phyloP scores from a whole-genome alignment of 108 stramenopile species.

The Cyclostephanos tholiformis region DNA sequence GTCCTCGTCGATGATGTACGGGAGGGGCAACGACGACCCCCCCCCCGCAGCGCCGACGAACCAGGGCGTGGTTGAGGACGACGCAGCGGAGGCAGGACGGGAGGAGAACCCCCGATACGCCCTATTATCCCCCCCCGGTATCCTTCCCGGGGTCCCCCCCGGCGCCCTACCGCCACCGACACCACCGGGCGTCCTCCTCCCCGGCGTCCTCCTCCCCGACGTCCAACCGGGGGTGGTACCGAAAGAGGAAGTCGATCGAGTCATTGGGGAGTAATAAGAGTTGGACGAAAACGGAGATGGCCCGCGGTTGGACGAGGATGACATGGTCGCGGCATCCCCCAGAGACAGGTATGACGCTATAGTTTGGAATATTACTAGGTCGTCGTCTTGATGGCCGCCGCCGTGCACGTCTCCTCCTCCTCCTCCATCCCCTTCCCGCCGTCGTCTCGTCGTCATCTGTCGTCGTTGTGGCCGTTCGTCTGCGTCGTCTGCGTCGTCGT shows the following conservation, averaged over 20 bases:
- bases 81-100: no score
- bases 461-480: no score
- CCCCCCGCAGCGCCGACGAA: no score
- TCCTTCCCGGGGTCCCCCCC: neutral
- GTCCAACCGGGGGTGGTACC: neutral
- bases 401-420: no score
- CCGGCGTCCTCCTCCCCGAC: neutral
- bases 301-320: conserved; percentile 35
- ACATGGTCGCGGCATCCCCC: conserved; percentile 56
- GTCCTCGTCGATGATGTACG: neutral
- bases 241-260: neutral
- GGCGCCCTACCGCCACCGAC: no score
- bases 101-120: neutral
- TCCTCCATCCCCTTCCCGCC: no score
- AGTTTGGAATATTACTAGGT: conserved; percentile 18
- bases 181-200: no score
- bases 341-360: conserved; percentile 73
- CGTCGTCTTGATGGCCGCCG: no score
- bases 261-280: neutral
- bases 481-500: no score
- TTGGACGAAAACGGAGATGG: conserved; percentile 4
- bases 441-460: no score
- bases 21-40: no score
- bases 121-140: neutral
- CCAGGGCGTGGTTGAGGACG: no score